Evolutionary conservation across 148 eudicot genomes (phyloP), one percentile per base, ranked within the genome.

Genomic region (Pouteria glomerata): DNA sequence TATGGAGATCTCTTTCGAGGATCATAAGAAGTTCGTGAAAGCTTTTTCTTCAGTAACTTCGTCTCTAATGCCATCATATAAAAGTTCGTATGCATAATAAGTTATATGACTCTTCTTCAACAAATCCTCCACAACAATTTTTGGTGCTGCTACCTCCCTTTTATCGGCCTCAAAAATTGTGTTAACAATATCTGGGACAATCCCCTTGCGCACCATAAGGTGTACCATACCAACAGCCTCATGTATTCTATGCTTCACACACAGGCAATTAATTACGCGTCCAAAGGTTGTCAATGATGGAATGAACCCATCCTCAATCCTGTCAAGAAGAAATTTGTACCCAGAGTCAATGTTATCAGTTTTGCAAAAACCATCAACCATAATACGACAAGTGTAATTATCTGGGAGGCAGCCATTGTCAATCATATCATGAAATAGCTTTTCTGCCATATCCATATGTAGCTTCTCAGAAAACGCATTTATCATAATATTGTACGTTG

Each of bases 311-410:
- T 80, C 82, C 67, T 74, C 77, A 6, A 87, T 76, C 56, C 72
- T 77, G 34, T 90, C 78, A 71, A 84, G 75, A 37, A 95, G 92
- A 77, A 82, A 88, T 16, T 65, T 66, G 78, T 85, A 85, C 58
- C 89, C 99, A 73, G 77, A 80, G 76, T 85, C 89, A 69, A 69
- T 75, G 48, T 89, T 83, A 57, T 89, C 96, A 0, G 85, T 59
- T 80, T 86, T 95, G 80, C 99, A 95, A 69, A 88, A 90, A 15
- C 97, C 97, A 84, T 89, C 90, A 67, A 95, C 80, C 84, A 95
- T 79, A 69, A 87, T 90, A 50, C 90, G 87, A 61, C 83, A 95
- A 57, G 96, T 91, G 76, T 82, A 91, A 69, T 53, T 74, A 73
- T 95, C 94, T 39, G 94, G 92, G 56, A 70, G 30, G 63, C 85